Conservation (phyloP, 768 basidiomycete species). For the Megacollybia marginata region DNA sequence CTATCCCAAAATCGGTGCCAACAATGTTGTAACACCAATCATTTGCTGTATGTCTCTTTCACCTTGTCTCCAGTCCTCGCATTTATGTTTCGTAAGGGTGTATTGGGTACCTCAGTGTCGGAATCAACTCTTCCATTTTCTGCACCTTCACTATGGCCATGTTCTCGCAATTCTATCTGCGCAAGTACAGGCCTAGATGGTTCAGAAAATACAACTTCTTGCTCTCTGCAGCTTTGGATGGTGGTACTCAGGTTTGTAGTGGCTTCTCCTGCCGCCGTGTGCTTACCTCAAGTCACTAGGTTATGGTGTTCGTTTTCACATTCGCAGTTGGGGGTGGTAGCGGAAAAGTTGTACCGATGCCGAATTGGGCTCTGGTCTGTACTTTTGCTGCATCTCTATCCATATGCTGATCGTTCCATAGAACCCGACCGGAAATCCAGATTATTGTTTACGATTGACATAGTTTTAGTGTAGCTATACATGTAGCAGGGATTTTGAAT, state of each 20-base stretch:
- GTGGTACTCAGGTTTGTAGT: constrained; percentile 31
- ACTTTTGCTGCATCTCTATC: background rate
- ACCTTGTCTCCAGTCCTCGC: background rate
- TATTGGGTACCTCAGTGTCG: constrained; percentile 43
- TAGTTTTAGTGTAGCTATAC: constrained; percentile 7
- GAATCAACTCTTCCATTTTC: constrained; percentile 49
- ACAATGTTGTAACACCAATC: constrained; percentile 44
- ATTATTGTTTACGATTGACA: constrained; percentile 23
- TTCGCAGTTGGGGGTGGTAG: constrained; percentile 22
- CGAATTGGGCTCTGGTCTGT: constrained; percentile 18
- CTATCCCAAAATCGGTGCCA: constrained; percentile 39
- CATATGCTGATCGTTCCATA: constrained; percentile 1
- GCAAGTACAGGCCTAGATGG: constrained; percentile 35
- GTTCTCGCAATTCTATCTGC: constrained; percentile 39
- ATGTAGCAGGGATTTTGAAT: too few species aligned
- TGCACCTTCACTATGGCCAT: constrained; percentile 36
- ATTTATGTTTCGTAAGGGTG: constrained; percentile 19
- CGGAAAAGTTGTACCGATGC: constrained; percentile 14
- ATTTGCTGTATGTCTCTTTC: constrained; percentile 25
- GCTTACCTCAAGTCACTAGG: constrained; percentile 7
- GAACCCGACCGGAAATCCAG: constrained; percentile 23
- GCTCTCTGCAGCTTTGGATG: constrained; percentile 43
- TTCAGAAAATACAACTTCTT: constrained; percentile 49
- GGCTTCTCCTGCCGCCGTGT: constrained; percentile 15
- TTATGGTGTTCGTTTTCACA: constrained; percentile 25